Conservation (phyloP, 139 green algal species). For the Closterium sp. region DNA sequence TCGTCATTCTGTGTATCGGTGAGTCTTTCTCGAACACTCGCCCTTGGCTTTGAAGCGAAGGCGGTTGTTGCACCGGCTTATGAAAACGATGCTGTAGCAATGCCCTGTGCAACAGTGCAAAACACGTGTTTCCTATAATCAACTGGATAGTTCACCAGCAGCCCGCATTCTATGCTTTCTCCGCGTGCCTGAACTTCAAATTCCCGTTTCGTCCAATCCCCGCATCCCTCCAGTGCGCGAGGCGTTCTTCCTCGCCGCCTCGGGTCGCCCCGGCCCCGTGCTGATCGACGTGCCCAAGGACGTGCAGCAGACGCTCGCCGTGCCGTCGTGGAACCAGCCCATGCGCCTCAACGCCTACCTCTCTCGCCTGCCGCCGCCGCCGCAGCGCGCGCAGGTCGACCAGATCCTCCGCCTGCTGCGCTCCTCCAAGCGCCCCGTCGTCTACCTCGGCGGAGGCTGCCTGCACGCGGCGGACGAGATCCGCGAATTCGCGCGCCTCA, state of each 20-base stretch:
- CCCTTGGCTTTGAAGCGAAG: background rate
- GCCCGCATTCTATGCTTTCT: background rate
- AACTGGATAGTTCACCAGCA: background rate
- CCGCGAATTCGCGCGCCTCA: slow-evolving; percentile 74
- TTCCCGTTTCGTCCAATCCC: background rate
- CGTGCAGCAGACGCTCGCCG: slow-evolving; percentile 92
- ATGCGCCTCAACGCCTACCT: slow-evolving; percentile 89
- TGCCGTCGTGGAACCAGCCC: slow-evolving; percentile 63
- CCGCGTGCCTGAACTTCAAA: background rate
- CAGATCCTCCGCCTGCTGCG: slow-evolving; percentile 54
- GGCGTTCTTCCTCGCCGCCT: slow-evolving; percentile 92
- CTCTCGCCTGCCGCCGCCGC: slow-evolving; percentile 68
- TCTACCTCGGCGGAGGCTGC: slow-evolving; percentile 90
- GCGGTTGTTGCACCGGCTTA: no score
- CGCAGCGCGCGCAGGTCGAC: slow-evolving; percentile 23
- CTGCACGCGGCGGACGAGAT: slow-evolving; percentile 78
- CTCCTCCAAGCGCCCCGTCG: slow-evolving; percentile 64
- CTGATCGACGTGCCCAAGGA: slow-evolving; percentile 99
- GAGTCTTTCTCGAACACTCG: background rate
- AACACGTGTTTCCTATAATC: background rate
- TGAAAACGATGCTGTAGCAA: no score
- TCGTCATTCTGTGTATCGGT: slow-evolving; percentile 85
- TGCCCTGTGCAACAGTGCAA: no score
- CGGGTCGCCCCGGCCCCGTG: slow-evolving; percentile 90
- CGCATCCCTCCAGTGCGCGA: slow-evolving; percentile 51